Conservation (phyloP, 352 stramenopile genomes). For the Globisporangium nagaii region DNA sequence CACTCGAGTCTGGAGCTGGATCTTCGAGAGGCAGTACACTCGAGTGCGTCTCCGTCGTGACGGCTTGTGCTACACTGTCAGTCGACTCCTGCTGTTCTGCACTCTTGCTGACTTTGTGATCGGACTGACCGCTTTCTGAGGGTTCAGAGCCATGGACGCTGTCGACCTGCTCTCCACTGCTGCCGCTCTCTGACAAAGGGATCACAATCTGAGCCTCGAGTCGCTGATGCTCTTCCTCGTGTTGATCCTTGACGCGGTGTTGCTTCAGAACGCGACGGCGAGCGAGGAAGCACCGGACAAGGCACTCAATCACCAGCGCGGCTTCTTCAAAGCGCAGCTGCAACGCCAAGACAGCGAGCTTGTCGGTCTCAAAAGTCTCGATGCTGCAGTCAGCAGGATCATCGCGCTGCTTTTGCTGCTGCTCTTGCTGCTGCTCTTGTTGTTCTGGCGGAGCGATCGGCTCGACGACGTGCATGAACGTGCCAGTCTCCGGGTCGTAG, state of each 20-base stretch:
- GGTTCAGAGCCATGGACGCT: not conserved
- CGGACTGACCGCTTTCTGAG: too few species aligned
- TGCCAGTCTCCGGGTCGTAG: constrained; percentile 8
- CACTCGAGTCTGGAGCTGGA: too few species aligned
- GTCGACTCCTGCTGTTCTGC: not conserved
- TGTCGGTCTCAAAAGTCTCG: not conserved
- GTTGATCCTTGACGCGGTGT: constrained; percentile 6
- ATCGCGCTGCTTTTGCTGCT: not conserved
- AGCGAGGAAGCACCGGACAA: constrained; percentile 14
- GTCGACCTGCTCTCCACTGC: not conserved
- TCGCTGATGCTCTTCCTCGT: not conserved
- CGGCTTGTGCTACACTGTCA: not conserved
- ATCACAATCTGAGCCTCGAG: not conserved
- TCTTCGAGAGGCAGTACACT: too few species aligned
- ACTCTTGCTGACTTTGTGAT: too few species aligned
- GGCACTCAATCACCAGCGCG: constrained; percentile 9
- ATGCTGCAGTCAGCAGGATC: not conserved
- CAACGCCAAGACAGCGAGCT: not conserved
- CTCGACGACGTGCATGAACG: constrained; percentile 4
- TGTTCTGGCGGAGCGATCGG: not conserved
- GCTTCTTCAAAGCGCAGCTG: constrained; percentile 13
- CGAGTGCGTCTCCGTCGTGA: not conserved
- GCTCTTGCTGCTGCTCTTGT: not conserved
- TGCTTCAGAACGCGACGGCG: constrained; percentile 20
- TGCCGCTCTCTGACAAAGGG: not conserved